Evolutionary conservation across 371 early-diverging fungal species (phyloP), one percentile per base, ranked within the genome.

Genomic region (Chytridium lagenaria): DNA sequence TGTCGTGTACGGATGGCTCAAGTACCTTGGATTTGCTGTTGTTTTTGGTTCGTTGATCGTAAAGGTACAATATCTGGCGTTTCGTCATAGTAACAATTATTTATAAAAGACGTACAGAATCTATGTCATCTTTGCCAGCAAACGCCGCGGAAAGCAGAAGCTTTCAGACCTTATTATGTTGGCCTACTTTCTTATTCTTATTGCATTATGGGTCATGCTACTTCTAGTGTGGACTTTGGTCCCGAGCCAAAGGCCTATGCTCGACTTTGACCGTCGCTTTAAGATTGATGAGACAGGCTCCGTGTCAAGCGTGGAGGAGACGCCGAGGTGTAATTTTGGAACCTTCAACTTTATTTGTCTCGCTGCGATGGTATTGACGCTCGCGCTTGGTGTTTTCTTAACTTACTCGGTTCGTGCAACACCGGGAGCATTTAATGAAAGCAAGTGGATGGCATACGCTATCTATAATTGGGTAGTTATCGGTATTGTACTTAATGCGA

Each of bases 401-500:
- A 71, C 67, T 15, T 65, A 55, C 31, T 65, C 72, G 2, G 66
- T 71, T 2, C 3, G 66, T 44, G 37, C 26, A 7, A 40, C 66
- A 3, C 73, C 73, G 1, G 36, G 59, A 16, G 73, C 73, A 1
- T 72, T 72, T 34, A 72, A 72, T 50, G 73, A 72, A 61, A 69
- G 69, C 19, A 10, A 67, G 38, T 72, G 73, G 73, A 66, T 72
- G 28, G 67, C 68, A 1, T 40, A 51, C 28, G 70, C 61, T 7
- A 70, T 40, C 19, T 68, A 68, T 40, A 68, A 68, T 51, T 68
- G 73, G 68, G 68, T 68, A 37, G 67, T 72, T 26, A 68, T 72
- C 49, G 73, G 73, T 3, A 55, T 72, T 30, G 68, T 72, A 2
- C 36, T 72, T 49, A 64, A 65, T 33, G 67, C 67, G 3, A 65